Conservation (phyloP, 257 asterid species). For the Cordia subcordata region DNA sequence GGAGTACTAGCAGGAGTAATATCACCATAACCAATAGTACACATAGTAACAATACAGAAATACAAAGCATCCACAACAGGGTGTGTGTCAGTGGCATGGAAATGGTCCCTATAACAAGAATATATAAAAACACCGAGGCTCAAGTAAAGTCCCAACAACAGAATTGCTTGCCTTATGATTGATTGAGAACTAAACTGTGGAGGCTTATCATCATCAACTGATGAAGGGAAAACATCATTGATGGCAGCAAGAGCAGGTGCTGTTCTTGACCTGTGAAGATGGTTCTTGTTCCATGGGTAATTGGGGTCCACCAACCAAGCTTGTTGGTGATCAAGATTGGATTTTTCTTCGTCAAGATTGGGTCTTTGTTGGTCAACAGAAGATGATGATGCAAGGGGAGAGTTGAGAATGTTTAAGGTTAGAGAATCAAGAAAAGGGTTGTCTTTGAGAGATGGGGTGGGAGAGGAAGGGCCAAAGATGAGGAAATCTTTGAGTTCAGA, state of each 20-base stretch:
- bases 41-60: conserved; percentile 82
- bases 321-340: conserved; percentile 5
- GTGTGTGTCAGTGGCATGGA: conserved; percentile 51
- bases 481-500: conserved; percentile 33
- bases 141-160: conserved; percentile 50
- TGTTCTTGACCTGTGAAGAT: conserved; percentile 39
- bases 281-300: conserved; percentile 15
- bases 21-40: conserved; percentile 85
- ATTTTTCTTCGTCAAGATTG: conserved; percentile 16
- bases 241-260: conserved; percentile 42
- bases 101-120: conserved; percentile 40
- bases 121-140: conserved; percentile 61
- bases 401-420: neutral
- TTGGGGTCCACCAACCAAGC: conserved; percentile 27
- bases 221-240: conserved; percentile 14
- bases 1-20: conserved; percentile 56
- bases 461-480: conserved; percentile 20
- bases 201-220: neutral
- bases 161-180: conserved; percentile 41
- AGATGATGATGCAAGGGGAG: neutral
- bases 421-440: conserved; percentile 18
- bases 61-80: conserved; percentile 75
- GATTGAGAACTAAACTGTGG: conserved; percentile 4
- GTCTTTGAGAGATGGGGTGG: conserved; percentile 8
- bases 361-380: conserved; percentile 7